phyloP scores from a whole-genome alignment of 306 rosid species.

The Lathyrus tuberosus region DNA sequence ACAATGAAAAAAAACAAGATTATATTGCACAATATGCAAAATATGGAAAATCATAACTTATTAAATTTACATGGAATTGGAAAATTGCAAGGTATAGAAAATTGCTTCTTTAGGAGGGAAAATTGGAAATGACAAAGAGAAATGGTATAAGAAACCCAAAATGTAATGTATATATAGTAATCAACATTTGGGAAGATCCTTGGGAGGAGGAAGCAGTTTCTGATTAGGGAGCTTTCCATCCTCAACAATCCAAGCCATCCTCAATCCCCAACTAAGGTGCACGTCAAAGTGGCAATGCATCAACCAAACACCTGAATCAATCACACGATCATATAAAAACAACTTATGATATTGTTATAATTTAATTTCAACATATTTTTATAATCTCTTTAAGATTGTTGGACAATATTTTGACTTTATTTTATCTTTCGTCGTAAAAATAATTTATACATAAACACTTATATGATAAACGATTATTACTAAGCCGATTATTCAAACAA shows the following conservation, averaged over 20 bases:
- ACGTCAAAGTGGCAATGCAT: constrained; percentile 83
- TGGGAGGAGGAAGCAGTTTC: constrained; percentile 84
- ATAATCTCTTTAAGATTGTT: neutral
- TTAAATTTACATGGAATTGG: constrained; percentile 25
- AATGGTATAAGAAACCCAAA: neutral
- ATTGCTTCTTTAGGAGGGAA: constrained; percentile 1
- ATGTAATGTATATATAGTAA: neutral
- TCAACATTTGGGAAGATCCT: constrained; percentile 82
- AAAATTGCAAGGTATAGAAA: neutral
- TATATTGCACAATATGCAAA: constrained; percentile 10
- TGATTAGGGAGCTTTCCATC: constrained; percentile 82
- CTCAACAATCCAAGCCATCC: constrained; percentile 75
- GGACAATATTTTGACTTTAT: neutral
- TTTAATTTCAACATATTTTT: neutral
- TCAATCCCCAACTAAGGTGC: constrained; percentile 79
- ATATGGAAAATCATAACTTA: constrained; percentile 26
- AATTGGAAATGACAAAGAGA: neutral
- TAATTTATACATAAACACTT: neutral
- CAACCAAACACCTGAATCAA: constrained; percentile 67
- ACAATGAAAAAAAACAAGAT: neutral
- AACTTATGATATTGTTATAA: neutral
- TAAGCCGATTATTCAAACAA: neutral
- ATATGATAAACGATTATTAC: too few relatives aligned
- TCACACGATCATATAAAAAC: neutral
- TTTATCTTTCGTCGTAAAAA: neutral